A percentile compares a stretch with the other conserved stretches of the same genome.
phyloP scores from a whole-genome alignment of 805 yeast genomes.

The Myxozyma lipomycoides region DNA sequence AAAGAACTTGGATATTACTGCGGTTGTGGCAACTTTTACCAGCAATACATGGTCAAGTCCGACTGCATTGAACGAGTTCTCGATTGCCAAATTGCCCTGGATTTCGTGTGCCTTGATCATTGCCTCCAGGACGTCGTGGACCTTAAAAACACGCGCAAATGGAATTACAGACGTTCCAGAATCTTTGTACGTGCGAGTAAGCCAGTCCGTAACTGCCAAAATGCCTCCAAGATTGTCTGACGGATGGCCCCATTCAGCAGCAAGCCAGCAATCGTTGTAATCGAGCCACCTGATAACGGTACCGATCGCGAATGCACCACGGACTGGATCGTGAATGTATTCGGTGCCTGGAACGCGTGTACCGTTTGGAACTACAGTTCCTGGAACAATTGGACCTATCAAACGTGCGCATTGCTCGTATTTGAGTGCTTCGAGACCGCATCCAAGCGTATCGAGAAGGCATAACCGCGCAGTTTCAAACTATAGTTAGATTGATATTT shows the following conservation, averaged over 20 bases:
- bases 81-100: constrained; percentile 56
- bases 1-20: constrained; percentile 54
- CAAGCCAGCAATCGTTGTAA: constrained; percentile 62
- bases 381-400: constrained; percentile 57
- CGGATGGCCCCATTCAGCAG: constrained; percentile 71
- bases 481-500: neutral
- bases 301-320: constrained; percentile 57
- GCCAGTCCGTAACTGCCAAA: constrained; percentile 55
- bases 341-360: constrained; percentile 53
- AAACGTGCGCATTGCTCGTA: constrained; percentile 48
- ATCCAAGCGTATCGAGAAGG: constrained; percentile 55
- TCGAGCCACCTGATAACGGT: constrained; percentile 59
- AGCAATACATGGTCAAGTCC: constrained; percentile 59
- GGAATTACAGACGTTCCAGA: constrained; percentile 37
- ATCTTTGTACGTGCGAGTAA: constrained; percentile 45
- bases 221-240: constrained; percentile 59
- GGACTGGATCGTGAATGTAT: constrained; percentile 51
- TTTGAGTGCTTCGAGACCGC: constrained; percentile 57
- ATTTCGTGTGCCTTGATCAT: constrained; percentile 64
- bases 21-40: constrained; percentile 59
- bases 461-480: constrained; percentile 54
- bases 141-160: constrained; percentile 44
- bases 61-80: constrained; percentile 56
- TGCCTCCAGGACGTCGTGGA: constrained; percentile 50
- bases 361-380: constrained; percentile 53